A percentile compares a stretch with the other conserved stretches of the same genome.
Conservation (phyloP, 306 rosid genomes). For the Rosa lucieae region DNA sequence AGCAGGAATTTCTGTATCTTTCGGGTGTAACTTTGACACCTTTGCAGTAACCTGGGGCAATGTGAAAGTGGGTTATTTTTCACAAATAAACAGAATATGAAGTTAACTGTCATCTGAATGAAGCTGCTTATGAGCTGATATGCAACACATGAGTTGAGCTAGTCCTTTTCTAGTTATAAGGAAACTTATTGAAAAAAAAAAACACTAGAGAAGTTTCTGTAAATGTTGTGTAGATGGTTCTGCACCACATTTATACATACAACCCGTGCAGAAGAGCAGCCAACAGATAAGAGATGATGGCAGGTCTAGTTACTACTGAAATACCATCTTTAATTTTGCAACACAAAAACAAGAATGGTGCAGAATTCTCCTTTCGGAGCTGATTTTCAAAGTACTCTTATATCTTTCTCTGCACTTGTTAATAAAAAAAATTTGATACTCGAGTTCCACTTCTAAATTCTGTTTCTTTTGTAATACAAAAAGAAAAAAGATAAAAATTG, state of each 20-base stretch:
- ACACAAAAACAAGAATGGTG: background rate
- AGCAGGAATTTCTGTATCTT: constrained; percentile 57
- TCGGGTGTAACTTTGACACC: constrained; percentile 68
- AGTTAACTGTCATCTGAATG: background rate
- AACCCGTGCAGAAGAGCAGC: background rate
- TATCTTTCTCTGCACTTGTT: background rate
- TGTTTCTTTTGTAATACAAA: background rate
- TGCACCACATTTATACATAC: background rate
- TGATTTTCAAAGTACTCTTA: background rate
- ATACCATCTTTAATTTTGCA: constrained; percentile 2
- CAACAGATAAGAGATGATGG: background rate
- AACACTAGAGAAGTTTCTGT: background rate
- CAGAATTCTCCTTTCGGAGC: background rate
- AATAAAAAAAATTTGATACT: background rate
- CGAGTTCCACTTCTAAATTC: background rate
- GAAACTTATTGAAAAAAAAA: background rate
- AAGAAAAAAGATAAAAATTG: background rate
- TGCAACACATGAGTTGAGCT: background rate
- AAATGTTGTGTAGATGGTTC: background rate
- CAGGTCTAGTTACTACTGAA: constrained; percentile 3
- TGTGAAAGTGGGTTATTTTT: constrained; percentile 10
- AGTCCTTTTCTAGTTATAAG: background rate
- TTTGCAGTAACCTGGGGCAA: constrained; percentile 58
- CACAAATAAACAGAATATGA: background rate
- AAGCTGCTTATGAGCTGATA: background rate